These are phyloP conservation scores for Plasmodium chabaudi DNA, from an alignment of 169 alveolate species.

Conservation along the genomic window DNA sequence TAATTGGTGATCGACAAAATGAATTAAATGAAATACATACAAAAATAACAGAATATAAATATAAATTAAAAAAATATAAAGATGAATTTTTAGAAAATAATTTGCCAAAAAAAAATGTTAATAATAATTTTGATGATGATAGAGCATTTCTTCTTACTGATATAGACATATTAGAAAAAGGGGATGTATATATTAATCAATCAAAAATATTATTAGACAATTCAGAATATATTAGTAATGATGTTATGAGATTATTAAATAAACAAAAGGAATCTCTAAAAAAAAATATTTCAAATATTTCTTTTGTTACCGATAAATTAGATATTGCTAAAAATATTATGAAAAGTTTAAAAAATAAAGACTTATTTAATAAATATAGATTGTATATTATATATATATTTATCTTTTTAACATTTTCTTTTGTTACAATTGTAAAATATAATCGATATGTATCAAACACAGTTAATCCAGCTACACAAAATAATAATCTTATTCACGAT, in stretches of 20 bases:
- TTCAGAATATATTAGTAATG: conserved; percentile 62
- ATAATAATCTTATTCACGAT: not conserved
- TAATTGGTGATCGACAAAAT: conserved; percentile 5
- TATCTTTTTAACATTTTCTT: conserved; percentile 41
- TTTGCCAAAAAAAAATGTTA: conserved; percentile 17
- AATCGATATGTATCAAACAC: conserved; percentile 20
- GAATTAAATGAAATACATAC: conserved; percentile 36
- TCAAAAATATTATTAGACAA: conserved; percentile 52
- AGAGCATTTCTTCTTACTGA: conserved; percentile 46
- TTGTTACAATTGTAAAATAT: conserved; percentile 32
- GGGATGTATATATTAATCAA: conserved; percentile 65
- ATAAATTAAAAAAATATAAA: conserved; percentile 32
- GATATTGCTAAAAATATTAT: conserved; percentile 43
- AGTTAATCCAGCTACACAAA: not conserved
- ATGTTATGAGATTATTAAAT: conserved; percentile 38
- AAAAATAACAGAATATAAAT: conserved; percentile 49
- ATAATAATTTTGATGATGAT: conserved; percentile 52
- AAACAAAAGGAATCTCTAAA: conserved; percentile 53
- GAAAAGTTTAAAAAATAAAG: conserved; percentile 35
- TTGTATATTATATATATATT: conserved; percentile 42
- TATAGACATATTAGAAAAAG: conserved; percentile 55
- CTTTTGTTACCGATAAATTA: conserved; percentile 39
- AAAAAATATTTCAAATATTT: conserved; percentile 30
- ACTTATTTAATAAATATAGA: conserved; percentile 58
- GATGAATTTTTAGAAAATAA: conserved; percentile 24